Conservation (phyloP, 192 early-diverging fungal species). For the Chytriomyces hyalinus region DNA sequence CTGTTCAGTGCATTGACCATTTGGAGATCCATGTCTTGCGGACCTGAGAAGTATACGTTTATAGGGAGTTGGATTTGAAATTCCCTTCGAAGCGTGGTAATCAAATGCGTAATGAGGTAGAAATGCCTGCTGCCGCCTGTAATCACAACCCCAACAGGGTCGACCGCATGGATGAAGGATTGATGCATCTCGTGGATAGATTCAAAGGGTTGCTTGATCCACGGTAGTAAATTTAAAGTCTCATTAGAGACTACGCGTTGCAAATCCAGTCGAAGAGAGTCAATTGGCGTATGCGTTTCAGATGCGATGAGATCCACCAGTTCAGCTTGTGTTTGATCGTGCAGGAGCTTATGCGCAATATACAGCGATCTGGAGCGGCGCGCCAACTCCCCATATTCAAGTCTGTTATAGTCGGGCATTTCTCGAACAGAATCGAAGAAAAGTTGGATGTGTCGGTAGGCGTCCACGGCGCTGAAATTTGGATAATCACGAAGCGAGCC, state of each 20-base stretch:
- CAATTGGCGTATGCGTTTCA: too few relatives aligned
- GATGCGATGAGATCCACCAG: too few relatives aligned
- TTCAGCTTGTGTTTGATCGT: too few relatives aligned
- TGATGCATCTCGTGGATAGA: not conserved
- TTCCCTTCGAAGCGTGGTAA: not conserved
- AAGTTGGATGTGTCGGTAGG: too few relatives aligned
- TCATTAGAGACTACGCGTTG: not conserved
- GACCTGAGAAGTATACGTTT: slow-evolving; percentile 5
- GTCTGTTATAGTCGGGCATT: too few relatives aligned
- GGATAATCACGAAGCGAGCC: too few relatives aligned
- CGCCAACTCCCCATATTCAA: too few relatives aligned
- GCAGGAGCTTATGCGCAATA: too few relatives aligned
- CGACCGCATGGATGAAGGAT: not conserved
- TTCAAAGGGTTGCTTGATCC: not conserved
- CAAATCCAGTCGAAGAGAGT: too few relatives aligned
- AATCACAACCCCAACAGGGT: not conserved
- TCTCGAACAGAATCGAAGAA: too few relatives aligned
- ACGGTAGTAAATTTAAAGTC: slow-evolving; percentile 2
- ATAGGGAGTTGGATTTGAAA: slow-evolving; percentile 9
- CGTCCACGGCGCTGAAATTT: too few relatives aligned
- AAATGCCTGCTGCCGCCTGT: slow-evolving; percentile 11
- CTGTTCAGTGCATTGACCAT: slow-evolving; percentile 7
- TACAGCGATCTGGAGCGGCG: too few relatives aligned
- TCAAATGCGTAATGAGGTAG: slow-evolving; percentile 1
- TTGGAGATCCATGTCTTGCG: not conserved